Conservation (phyloP, 2,329 filamentous ascomycete genomes). For the Colletotrichum sp. region DNA sequence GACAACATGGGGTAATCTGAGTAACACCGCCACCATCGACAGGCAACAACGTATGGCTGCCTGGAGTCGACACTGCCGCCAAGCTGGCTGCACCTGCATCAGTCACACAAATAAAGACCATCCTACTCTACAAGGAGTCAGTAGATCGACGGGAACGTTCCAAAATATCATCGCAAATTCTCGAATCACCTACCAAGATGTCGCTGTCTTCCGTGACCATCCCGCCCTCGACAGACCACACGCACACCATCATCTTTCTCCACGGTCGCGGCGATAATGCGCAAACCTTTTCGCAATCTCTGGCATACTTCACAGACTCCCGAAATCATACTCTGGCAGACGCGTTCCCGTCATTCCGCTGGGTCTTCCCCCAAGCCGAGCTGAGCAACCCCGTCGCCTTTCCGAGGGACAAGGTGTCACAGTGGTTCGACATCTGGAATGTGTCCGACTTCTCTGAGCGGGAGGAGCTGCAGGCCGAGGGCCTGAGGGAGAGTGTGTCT, state of each 20-base stretch:
- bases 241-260: constrained; percentile 50
- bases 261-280: constrained; percentile 49
- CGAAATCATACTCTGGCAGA: constrained; percentile 37
- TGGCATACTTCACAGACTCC: constrained; percentile 36
- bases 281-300: constrained; percentile 32
- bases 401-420: constrained; percentile 27
- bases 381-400: constrained; percentile 28
- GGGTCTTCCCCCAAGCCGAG: constrained; percentile 54
- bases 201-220: not conserved
- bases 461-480: constrained; percentile 47
- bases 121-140: rapidly evolving
- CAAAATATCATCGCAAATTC: not conserved
- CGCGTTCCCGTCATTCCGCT: constrained; percentile 49
- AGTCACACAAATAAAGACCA: not conserved
- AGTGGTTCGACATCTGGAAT: constrained; percentile 60
- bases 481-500: constrained; percentile 42
- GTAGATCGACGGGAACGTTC: not conserved
- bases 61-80: not conserved
- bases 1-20: too few relatives aligned
- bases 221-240: constrained; percentile 32
- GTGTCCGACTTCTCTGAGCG: constrained; percentile 41
- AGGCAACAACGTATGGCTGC: not conserved
- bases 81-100: not conserved
- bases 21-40: not conserved
- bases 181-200: not conserved